phyloP scores from a whole-genome alignment of 805 yeast species.

The Ogataea ganodermae region DNA sequence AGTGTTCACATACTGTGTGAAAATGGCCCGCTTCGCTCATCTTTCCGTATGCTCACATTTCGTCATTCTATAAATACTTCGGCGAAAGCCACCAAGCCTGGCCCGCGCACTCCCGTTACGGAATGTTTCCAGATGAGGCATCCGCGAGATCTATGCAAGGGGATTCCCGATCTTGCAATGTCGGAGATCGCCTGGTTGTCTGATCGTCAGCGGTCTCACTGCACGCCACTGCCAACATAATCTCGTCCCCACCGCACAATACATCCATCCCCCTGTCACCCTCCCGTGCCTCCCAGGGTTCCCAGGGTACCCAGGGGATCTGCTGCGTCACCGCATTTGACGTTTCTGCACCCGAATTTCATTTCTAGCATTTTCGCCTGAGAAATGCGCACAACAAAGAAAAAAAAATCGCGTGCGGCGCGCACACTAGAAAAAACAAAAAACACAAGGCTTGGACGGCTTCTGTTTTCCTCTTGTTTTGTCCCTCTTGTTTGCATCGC shows the following conservation, averaged over 20 bases:
- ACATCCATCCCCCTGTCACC: too few relatives aligned
- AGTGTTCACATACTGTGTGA: too few relatives aligned
- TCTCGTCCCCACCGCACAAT: too few relatives aligned
- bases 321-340: neutral
- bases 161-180: too few relatives aligned
- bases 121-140: neutral
- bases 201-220: neutral
- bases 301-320: neutral
- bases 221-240: too few relatives aligned
- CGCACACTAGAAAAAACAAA: neutral
- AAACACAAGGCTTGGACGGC: conserved; percentile 1
- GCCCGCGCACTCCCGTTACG: neutral
- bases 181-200: neutral
- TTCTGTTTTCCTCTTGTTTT: neutral
- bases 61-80: neutral
- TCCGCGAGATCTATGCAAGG: conserved; percentile 3
- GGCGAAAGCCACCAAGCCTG: neutral
- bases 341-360: conserved; percentile 5
- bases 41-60: neutral
- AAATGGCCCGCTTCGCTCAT: neutral
- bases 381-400: neutral
- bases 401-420: neutral
- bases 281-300: too few relatives aligned
- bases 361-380: conserved; percentile 5
- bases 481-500: neutral